These are phyloP conservation scores for Quercus rubra DNA, from an alignment of 306 rosid species.

Conservation along the genomic window DNA sequence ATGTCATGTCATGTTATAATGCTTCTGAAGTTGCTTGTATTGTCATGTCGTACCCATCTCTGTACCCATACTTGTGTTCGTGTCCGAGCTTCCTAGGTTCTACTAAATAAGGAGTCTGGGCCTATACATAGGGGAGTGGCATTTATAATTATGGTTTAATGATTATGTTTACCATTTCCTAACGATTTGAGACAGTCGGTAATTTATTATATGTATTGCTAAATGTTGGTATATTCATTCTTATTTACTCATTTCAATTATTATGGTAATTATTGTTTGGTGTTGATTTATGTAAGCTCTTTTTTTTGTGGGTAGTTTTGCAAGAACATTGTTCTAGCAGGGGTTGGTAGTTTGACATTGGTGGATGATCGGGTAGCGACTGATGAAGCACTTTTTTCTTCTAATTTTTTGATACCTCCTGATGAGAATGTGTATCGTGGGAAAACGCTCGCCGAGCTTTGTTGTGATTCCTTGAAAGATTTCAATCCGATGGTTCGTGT, in stretches of 20 bases:
- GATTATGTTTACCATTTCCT: no score
- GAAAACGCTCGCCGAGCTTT: constrained; percentile 77
- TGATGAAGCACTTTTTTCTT: constrained; percentile 54
- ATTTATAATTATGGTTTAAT: no score
- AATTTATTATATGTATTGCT: no score
- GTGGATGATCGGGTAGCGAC: constrained; percentile 69
- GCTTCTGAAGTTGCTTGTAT: no score
- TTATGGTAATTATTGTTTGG: background rate
- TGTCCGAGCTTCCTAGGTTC: no score
- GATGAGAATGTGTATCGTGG: constrained; percentile 67
- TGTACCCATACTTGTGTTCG: no score
- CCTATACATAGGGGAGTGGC: no score
- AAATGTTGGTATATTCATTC: no score
- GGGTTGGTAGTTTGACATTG: constrained; percentile 94
- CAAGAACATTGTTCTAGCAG: constrained; percentile 93
- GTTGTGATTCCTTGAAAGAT: constrained; percentile 86
- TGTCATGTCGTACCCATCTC: rapidly evolving
- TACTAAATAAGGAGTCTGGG: no score
- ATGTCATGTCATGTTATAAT: no score
- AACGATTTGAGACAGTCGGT: no score
- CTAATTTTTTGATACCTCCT: constrained; percentile 76
- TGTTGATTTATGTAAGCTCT: background rate
- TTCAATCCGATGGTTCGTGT: constrained; percentile 98
- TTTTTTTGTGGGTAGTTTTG: constrained; percentile 60
- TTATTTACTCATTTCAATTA: background rate